Evolutionary conservation across 2,329 filamentous ascomycete species (phyloP), one percentile per base, ranked within the genome.

Genomic region (Metarhizium brunneum): DNA sequence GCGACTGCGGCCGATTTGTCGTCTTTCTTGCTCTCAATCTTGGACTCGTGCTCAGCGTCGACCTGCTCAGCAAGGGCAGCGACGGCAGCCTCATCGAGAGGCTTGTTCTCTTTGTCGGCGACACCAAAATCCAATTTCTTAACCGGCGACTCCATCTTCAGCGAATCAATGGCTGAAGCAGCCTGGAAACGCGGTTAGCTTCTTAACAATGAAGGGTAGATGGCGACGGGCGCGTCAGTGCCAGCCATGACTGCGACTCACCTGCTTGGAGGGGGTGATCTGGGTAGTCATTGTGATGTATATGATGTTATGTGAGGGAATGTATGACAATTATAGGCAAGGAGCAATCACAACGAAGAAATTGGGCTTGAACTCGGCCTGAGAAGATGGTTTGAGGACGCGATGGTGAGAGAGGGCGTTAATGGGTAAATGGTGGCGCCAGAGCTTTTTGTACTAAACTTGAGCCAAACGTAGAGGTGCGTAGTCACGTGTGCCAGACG

Each of bases 131-230:
- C 80, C 63, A 94, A 83, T 82, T 95, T 95, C 86, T 96, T 96
- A 61, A 87, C 76, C 49, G 92, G 91, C 1, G 90, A 94, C 64
- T 95, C 89, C 84, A 96, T 95, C 76, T 92, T 95, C 72, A 97
- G 81, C 64, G 83, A 84, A 73, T 94, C 86, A 68, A 97, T 87
- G 66, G 85, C 90, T 67, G 89, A 86, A 66, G 91, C 88, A 77
- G 87, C 87, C 92, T 97, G 70, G 56, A 43, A 59, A 55, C 58
- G 53, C 54, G 56, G 64, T 75, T 71, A 76, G 71, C 54, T 55
- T 38, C 55, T 43, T 50, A 54, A 57, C 65, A 35, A 35, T 35
- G 32, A 7, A 35, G 7, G 32, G 32, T 69, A 60, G 20, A 8
- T 29, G 14, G 8, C 3, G 36, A 47, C 13, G 18, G 18, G 25